Evolutionary conservation across 441 rosid species (phyloP), one percentile per base, ranked within the genome.

Genomic region (Gossypium schwendimanii): DNA sequence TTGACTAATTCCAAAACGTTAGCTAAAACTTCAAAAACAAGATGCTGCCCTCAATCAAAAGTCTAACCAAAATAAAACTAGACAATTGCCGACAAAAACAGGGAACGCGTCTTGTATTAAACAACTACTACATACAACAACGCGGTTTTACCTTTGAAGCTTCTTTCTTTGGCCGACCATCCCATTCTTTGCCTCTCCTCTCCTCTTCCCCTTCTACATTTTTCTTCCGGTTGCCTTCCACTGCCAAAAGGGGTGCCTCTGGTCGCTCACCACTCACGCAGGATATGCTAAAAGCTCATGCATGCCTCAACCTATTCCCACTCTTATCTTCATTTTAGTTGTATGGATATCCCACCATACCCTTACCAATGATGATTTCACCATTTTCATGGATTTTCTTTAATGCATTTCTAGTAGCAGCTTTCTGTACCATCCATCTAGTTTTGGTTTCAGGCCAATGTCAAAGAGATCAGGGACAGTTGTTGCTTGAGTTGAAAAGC

Each of bases 361-460:
- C 15, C 4, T n/a, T 52, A 28, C 24, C 77, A 59, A 87, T 84
- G 87, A 81, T 69, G 72, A 54, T 70, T 74, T 55, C 71, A 50
- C 64, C 70, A 33, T 26, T 78, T 28, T 17, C 71, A 45, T 74
- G 85, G 82, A 33, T 65, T 69, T 59, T 84, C 67, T 54, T 80
- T 0, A 5, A 60, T 3, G 4, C 63, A 12, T 18, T 62, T 18
- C 60, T 44, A 2, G 60, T 44, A 2, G 28, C 44, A 21, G 17
- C 39, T 23, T 36, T 72, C 41, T 66, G 76, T 21, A n/a, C 44
- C 12, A 28, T 49, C 17, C 0, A 69, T 41, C 47, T 41, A 7
- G 49, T 49, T 8, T 28, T 41, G 45, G 88, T 68, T 55, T 80
- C 83, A 14, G 81, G 83, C 7, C 75, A 36, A 20, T 82, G 91